Conservation (phyloP, 2,329 filamentous ascomycete genomes). For the Raffaelea albimanens region DNA sequence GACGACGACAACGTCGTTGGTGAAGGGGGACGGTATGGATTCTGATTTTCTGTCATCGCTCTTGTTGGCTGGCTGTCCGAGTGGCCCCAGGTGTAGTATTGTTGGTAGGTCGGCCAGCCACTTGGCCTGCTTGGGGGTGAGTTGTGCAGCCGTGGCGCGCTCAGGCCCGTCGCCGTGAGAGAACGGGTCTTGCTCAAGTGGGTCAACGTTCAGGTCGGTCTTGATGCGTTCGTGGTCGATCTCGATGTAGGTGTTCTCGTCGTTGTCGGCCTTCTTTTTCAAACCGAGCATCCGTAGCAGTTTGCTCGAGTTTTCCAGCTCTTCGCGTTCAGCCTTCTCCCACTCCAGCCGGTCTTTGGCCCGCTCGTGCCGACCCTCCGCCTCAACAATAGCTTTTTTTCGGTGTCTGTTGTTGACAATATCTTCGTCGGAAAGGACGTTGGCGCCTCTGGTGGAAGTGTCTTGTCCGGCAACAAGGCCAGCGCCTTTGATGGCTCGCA, state of each 20-base stretch:
- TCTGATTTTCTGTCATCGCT: no score
- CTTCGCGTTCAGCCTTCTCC: slow-evolving; percentile 9
- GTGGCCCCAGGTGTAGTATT: slow-evolving; percentile 61
- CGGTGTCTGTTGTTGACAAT: neutral
- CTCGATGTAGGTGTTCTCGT: slow-evolving; percentile 6
- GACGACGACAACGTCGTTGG: slow-evolving; percentile 56
- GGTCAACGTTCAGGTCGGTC: slow-evolving; percentile 2
- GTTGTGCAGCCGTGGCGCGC: slow-evolving; percentile 46
- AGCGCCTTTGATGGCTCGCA: slow-evolving; percentile 17
- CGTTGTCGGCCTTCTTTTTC: neutral
- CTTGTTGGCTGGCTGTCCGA: slow-evolving; percentile 23
- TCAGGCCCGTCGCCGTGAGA: slow-evolving; percentile 28
- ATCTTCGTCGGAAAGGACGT: neutral
- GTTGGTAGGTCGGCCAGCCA: slow-evolving; percentile 67
- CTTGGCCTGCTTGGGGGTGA: slow-evolving; percentile 47
- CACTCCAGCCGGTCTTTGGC: slow-evolving; percentile 12
- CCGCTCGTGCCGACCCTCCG: slow-evolving; percentile 8
- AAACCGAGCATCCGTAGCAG: neutral
- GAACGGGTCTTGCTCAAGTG: slow-evolving; percentile 12
- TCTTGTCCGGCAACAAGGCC: neutral
- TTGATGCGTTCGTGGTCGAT: slow-evolving; percentile 7
- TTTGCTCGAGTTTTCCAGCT: slow-evolving; percentile 1
- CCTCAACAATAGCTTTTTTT: slow-evolving; percentile 4
- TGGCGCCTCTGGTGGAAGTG: neutral
- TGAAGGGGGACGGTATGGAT: slow-evolving; percentile 13